phyloP scores from a whole-genome alignment of 345 rosid genomes.

The Brassica incana region DNA sequence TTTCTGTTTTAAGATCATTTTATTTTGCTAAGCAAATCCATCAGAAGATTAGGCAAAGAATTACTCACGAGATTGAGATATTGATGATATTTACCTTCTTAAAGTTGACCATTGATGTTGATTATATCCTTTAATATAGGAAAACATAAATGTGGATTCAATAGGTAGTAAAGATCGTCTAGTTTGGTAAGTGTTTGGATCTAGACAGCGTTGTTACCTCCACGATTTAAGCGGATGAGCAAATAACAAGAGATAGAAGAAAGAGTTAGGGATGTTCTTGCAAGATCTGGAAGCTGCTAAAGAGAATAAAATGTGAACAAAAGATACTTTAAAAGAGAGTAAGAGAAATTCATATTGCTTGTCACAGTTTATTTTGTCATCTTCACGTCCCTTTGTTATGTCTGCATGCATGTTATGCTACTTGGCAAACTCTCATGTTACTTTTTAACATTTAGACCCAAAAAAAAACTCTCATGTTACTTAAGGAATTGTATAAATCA shows the following conservation, averaged over 20 bases:
- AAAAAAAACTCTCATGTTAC: neutral
- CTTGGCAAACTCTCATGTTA: conserved; percentile 23
- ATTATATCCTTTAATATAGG: conserved; percentile 3
- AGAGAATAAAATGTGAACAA: neutral
- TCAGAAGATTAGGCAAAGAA: neutral
- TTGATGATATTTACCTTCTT: conserved; percentile 64
- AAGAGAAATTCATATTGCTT: neutral
- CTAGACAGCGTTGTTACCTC: conserved; percentile 1
- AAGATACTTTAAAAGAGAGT: neutral
- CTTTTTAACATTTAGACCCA: neutral
- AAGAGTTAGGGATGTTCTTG: conserved; percentile 16
- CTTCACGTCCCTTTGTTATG: conserved; percentile 18
- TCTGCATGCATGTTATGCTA: conserved; percentile 29
- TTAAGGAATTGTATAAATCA: neutral
- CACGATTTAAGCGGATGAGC: conserved; percentile 9
- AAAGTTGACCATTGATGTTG: conserved; percentile 49
- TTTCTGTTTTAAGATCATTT: neutral
- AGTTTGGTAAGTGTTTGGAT: conserved; percentile 21
- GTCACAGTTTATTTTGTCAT: neutral
- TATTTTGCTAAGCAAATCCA: neutral
- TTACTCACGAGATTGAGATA: neutral
- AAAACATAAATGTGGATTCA: neutral
- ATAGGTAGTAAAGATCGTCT: neutral
- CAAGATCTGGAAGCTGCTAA: conserved; percentile 5
- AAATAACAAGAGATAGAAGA: neutral